A percentile compares a stretch with the other conserved stretches of the same genome.
Evolutionary conservation across 78 protist genomes (phyloP).

Genomic region (Tieghemostelium lacteum): DNA sequence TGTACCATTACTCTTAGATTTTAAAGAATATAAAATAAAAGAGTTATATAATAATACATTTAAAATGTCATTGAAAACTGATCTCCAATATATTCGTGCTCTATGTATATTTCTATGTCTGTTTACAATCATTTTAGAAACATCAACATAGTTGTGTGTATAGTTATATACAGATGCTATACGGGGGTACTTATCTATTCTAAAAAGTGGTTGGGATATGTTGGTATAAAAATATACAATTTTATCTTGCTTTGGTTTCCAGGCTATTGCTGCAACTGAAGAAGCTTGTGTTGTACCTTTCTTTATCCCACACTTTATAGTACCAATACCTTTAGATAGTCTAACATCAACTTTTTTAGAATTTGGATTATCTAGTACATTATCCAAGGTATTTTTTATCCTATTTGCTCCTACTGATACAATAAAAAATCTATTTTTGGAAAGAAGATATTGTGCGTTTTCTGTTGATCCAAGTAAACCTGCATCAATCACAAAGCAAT

Average conservation of each 20-base stretch:
- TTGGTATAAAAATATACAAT: background rate
- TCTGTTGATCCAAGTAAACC: background rate
- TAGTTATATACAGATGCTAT: background rate
- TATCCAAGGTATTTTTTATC: background rate
- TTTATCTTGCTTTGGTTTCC: background rate
- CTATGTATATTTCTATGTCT: background rate
- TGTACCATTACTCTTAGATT: too few species aligned
- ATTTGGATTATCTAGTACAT: background rate
- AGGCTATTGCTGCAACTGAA: background rate
- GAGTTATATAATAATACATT: background rate
- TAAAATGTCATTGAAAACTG: background rate
- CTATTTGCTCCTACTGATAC: background rate
- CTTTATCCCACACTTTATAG: too few species aligned
- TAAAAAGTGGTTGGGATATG: background rate
- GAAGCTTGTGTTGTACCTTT: too few species aligned
- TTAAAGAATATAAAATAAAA: too few species aligned
- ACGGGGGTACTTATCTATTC: too few species aligned
- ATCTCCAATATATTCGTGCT: too few species aligned
- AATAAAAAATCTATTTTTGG: background rate
- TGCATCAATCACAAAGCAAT: background rate
- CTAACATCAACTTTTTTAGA: background rate
- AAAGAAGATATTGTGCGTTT: background rate
- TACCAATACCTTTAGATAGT: too few species aligned
- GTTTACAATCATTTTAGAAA: too few species aligned
- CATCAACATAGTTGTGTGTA: slow-evolving; percentile 1